Base-by-base conservation (phyloP, 768 basidiomycete genomes). In the Tulasnella sp. region DNA sequence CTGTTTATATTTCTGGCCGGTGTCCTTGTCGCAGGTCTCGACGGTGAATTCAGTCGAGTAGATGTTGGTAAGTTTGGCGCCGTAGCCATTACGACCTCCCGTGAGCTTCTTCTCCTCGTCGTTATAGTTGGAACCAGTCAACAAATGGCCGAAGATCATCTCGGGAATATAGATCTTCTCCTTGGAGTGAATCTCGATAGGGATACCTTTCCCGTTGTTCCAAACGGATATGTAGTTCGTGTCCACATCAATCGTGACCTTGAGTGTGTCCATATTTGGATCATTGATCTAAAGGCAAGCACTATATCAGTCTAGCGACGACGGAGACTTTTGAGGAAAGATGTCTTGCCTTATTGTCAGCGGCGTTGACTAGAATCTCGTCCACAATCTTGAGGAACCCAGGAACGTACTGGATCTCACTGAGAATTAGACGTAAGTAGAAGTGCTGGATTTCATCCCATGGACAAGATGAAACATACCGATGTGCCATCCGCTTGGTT, bases 331-430 rank as follows among this genome's bases (percentile, higher is more conserved):
- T n/a, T 45, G 19, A 26, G 17, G n/a, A n/a, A 21, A 26, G 24
- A 13, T n/a, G 8, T 71, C 76, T 58, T 64, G 89, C 95, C 85
- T 99, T 99, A 75, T 98, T 96, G 70, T 99, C 96, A 3, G 96
- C 96, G 21, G 96, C 96, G 71, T 99, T 99, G 67, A 99, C 96
- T 2, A 99, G 77, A 67, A 99, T 99, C 74, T 99, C 96, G 68
- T 99, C 96, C 13, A 99, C 86, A 67, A 99, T 99, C 78, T 99
- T 99, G 81, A 94, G 93, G 72, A 99, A 95, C 55, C 94, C 96
- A 0, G 96, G 96, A 1, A 97, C 94, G 68, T 86, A 99, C 67
- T 82, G 88, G 29, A 73, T 74, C 9, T 72, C 67, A 21, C 77
- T 76, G 47, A 7, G 9, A 8, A 15, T 19, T 4, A 21, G 19